A percentile compares a stretch with the other conserved stretches of the same genome.
These are phyloP conservation scores for Coix lacrymajobi DNA, from an alignment of 176 grass and related monocot genomes.

Conservation along the genomic window DNA sequence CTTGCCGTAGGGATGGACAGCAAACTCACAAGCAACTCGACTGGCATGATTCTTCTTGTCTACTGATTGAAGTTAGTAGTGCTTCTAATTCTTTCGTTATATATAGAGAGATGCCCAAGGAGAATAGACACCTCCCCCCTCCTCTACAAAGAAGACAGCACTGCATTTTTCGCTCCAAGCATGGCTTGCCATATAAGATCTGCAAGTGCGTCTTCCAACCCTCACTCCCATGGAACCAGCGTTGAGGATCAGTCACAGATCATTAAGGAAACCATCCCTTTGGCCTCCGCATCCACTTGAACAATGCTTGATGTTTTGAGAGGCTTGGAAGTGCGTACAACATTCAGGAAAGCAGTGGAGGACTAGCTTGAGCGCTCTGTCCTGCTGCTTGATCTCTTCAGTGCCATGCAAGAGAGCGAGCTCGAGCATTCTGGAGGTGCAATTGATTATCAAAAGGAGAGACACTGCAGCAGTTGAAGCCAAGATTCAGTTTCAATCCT, in stretches of 20 bases:
- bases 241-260: not conserved
- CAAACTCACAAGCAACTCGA: not conserved
- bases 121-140: not conserved
- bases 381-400: not conserved
- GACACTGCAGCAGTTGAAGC: not conserved
- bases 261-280: not conserved
- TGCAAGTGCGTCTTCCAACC: conserved; percentile 10
- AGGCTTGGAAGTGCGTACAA: conserved; percentile 10
- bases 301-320: conserved; percentile 5
- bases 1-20: not conserved
- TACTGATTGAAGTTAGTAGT: not conserved
- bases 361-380: not conserved
- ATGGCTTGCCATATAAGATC: conserved; percentile 32
- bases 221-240: not conserved
- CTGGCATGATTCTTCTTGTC: conserved; percentile 19
- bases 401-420: not conserved
- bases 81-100: conserved; percentile 29
- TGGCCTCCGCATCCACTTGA: not conserved
- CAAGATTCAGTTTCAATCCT: not conserved
- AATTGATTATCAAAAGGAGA: not conserved
- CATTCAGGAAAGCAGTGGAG: not conserved
- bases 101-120: conserved; percentile 16
- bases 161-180: not conserved
- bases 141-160: not conserved
- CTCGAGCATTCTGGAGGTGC: not conserved